Conservation (phyloP, 169 alveolate genomes). For the Plasmodium cynomolgi region DNA sequence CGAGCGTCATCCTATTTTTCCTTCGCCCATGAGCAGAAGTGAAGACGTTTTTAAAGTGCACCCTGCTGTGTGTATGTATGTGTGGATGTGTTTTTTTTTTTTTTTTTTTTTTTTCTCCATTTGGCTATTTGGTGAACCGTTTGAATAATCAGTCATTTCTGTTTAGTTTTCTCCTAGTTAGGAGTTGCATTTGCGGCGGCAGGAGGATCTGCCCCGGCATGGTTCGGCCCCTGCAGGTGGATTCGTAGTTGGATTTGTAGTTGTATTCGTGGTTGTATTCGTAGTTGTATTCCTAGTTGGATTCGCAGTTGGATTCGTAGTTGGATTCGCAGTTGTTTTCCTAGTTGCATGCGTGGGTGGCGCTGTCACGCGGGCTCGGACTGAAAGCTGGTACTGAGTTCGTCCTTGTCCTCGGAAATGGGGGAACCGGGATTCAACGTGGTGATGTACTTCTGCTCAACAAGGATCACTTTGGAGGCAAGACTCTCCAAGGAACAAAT, state of each 20-base stretch:
- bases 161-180: not conserved
- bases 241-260: no score
- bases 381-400: not conserved
- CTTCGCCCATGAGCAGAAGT: not conserved
- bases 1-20: not conserved
- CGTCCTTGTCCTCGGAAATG: constrained; percentile 27
- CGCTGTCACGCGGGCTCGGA: not conserved
- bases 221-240: not conserved
- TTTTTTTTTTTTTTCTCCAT: not conserved
- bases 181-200: not conserved
- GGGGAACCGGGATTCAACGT: constrained; percentile 7
- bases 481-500: constrained; percentile 47
- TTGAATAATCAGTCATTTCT: not conserved
- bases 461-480: constrained; percentile 19
- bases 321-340: no score
- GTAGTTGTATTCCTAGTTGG: no score
- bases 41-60: not conserved
- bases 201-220: not conserved
- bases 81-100: not conserved
- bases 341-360: no score
- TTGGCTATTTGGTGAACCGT: not conserved
- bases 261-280: no score
- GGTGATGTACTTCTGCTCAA: constrained; percentile 41
- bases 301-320: no score
- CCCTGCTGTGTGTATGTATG: not conserved